Evolutionary conservation across 805 yeast species (phyloP).

Genomic region (Metschnikowia lochheadii): DNA sequence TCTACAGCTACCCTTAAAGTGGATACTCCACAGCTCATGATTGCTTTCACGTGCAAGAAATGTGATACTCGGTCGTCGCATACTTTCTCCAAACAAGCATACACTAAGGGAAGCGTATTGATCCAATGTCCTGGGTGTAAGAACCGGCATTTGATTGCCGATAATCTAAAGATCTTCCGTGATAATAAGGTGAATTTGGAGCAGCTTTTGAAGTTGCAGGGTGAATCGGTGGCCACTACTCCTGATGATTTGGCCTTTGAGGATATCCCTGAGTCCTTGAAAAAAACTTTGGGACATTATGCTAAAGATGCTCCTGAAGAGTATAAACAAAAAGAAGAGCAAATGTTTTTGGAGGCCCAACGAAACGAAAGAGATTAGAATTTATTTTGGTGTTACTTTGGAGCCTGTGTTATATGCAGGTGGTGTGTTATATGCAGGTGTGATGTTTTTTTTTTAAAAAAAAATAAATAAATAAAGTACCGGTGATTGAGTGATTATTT

Average conservation of each 20-base stretch:
- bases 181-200: slow-evolving; percentile 75
- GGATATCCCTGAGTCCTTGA: slow-evolving; percentile 58
- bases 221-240: slow-evolving; percentile 64
- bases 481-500: too few species aligned
- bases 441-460: too few species aligned
- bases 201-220: slow-evolving; percentile 70
- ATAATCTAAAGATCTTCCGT: slow-evolving; percentile 63
- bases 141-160: slow-evolving; percentile 86
- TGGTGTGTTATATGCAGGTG: too few species aligned
- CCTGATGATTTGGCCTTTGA: slow-evolving; percentile 68
- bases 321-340: slow-evolving; percentile 16
- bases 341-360: slow-evolving; percentile 1
- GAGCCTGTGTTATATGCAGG: too few species aligned
- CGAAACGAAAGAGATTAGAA: not conserved
- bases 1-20: slow-evolving; percentile 39
- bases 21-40: slow-evolving; percentile 76
- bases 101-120: slow-evolving; percentile 77
- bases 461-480: too few species aligned
- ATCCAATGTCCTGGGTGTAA: slow-evolving; percentile 91
- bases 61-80: slow-evolving; percentile 84
- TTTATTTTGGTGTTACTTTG: too few species aligned
- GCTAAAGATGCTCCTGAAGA: slow-evolving; percentile 66
- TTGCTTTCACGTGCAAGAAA: slow-evolving; percentile 88
- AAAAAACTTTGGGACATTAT: slow-evolving; percentile 52
- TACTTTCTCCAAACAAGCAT: slow-evolving; percentile 89